These are phyloP conservation scores for Leptomonas pyrrhocoris DNA, from an alignment of 208 protist genomes.

Conservation along the genomic window DNA sequence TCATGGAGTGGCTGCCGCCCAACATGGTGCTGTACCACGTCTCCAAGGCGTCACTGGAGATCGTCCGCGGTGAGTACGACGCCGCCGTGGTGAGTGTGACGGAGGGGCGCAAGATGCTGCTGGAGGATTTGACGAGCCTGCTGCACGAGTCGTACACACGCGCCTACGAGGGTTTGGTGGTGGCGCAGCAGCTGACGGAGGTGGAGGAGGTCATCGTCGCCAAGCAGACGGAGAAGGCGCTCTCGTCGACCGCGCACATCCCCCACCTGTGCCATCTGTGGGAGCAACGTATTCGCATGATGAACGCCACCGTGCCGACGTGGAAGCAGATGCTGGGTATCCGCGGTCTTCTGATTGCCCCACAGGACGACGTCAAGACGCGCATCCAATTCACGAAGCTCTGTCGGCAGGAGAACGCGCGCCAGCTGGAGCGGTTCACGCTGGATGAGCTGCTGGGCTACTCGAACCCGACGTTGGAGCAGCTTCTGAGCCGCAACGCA, in stretches of 20 bases:
- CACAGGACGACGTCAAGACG: slow-evolving; percentile 91
- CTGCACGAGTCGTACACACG: slow-evolving; percentile 88
- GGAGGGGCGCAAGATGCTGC: slow-evolving; percentile 66
- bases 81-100: slow-evolving; percentile 49
- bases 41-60: slow-evolving; percentile 58
- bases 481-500: slow-evolving; percentile 64
- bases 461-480: slow-evolving; percentile 64
- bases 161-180: slow-evolving; percentile 95
- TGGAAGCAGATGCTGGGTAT: slow-evolving; percentile 97
- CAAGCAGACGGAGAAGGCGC: slow-evolving; percentile 52
- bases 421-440: slow-evolving; percentile 79
- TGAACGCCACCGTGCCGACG: slow-evolving; percentile 91
- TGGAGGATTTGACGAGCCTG: slow-evolving; percentile 75
- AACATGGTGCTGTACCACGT: slow-evolving; percentile 74
- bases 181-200: slow-evolving; percentile 97
- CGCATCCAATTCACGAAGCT: slow-evolving; percentile 98
- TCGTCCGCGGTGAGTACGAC: slow-evolving; percentile 63
- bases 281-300: slow-evolving; percentile 91
- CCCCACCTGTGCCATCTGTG: slow-evolving; percentile 90
- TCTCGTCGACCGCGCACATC: slow-evolving; percentile 66
- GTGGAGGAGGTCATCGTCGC: slow-evolving; percentile 98
- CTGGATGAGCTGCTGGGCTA: slow-evolving; percentile 74
- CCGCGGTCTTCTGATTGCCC: slow-evolving; percentile 91
- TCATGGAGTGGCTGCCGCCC: slow-evolving; percentile 58
- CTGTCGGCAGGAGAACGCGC: slow-evolving; percentile 84